These are phyloP conservation scores for Salix suchowensis DNA, from an alignment of 345 rosid genomes.

Conservation along the genomic window DNA sequence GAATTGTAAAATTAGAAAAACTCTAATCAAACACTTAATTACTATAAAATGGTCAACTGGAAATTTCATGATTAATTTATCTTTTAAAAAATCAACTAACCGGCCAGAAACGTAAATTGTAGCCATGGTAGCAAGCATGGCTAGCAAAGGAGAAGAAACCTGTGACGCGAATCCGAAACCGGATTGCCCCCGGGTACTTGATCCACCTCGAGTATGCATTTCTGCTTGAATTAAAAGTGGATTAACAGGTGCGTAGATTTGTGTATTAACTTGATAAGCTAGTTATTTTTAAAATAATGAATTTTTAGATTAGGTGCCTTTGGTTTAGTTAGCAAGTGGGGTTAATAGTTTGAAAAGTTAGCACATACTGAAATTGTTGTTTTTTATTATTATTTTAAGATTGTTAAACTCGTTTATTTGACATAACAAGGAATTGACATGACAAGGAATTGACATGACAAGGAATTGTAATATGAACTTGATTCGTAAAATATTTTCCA, in stretches of 20 bases:
- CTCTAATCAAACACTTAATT: not conserved
- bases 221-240: not conserved
- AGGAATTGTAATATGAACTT: too few relatives aligned
- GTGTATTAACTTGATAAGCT: not conserved
- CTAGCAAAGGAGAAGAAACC: conserved; percentile 15
- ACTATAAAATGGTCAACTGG: not conserved
- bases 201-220: conserved; percentile 34
- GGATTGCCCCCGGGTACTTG: conserved; percentile 24
- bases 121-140: conserved; percentile 33
- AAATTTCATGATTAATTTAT: not conserved
- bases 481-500: too few relatives aligned
- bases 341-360: too few relatives aligned
- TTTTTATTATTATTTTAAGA: too few relatives aligned
- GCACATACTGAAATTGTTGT: too few relatives aligned
- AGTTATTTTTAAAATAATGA: too few relatives aligned
- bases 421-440: too few relatives aligned
- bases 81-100: conserved; percentile 25
- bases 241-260: not conserved
- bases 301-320: too few relatives aligned
- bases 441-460: too few relatives aligned
- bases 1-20: conserved; percentile 36
- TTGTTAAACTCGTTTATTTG: too few relatives aligned
- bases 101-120: conserved; percentile 45
- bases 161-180: conserved; percentile 21
- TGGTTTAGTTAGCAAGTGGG: too few relatives aligned